Base-by-base conservation (phyloP, 2,329 filamentous ascomycete genomes). In the Neofusicoccum kwambonambiense region DNA sequence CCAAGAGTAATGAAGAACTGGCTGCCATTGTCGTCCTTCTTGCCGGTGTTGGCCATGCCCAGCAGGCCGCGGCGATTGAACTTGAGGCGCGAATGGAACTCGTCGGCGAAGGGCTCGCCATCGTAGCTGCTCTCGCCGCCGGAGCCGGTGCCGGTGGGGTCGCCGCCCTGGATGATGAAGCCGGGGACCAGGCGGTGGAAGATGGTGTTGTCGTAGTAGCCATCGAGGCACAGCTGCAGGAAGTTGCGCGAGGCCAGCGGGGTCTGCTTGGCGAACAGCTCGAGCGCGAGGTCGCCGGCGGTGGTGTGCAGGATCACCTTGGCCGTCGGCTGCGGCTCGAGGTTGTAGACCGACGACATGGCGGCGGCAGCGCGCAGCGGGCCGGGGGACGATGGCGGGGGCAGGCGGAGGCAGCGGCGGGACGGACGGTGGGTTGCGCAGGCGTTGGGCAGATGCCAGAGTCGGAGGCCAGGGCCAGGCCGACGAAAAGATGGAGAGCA, bases 1-100 rank as follows among this genome's bases (percentile, higher is more conserved):
- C 88, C 93, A 62, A 99, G 80, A 0, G 95, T 98, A 67, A 99
- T 89, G 81, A 99, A 99, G 83, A 98, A 98, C 78, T 99, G 95
- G 76, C 92, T 97, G 39, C 92, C 91, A 79, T 98, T 98, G 63
- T 91, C 91, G 72, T 93, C 84, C 35, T 86, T 85, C 60, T 80
- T 81, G 51, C 93, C 89, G 67, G 91, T 90, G 77, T 98, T 98
- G 34, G 95, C 95, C 93, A 98, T 97, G n/a, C 91, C 95, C 70
- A 99, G 79, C 71, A 98, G 80, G 0, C 95, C 95, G 66, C 95
- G 85, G 54, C 95, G 85, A 72, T 96, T 98, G 82, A 95, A 98
- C 77, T 96, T 96, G 69, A 99, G 82, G 37, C 95, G 86, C 71
- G 90, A 92, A 77, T 98, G 94, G 69, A 97, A 90, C 76, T 99